Conservation (phyloP, 2,329 filamentous ascomycete species). For the Penicillium sp. region DNA sequence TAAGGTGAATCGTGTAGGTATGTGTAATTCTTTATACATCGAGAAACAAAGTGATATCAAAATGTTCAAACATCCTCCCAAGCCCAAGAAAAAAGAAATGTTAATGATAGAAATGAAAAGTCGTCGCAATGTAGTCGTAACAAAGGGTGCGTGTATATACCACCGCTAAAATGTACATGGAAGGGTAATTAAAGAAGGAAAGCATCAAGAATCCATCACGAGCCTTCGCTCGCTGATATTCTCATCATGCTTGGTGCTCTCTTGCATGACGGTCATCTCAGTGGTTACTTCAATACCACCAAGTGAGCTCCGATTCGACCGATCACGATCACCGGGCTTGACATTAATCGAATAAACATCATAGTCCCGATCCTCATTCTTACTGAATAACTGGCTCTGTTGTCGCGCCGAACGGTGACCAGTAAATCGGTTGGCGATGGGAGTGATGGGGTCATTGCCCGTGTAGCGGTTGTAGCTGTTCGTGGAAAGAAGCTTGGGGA, state of each 20-base stretch:
- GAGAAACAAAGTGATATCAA: not conserved
- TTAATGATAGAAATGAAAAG: not conserved
- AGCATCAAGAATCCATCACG: conserved; percentile 21
- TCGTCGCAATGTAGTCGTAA: conserved; percentile 14
- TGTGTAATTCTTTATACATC: not conserved
- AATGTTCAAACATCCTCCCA: not conserved
- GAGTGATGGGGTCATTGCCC: conserved; percentile 14
- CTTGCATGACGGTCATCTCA: conserved; percentile 28
- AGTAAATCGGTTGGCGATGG: conserved; percentile 10
- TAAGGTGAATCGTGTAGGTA: not conserved
- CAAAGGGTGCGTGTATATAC: not conserved
- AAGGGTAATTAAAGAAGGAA: not conserved
- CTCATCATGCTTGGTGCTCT: conserved; percentile 17
- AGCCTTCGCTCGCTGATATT: conserved; percentile 23
- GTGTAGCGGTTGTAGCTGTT: conserved; percentile 27
- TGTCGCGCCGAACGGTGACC: conserved; percentile 14
- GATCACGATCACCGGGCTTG: conserved; percentile 17
- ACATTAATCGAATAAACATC: conserved; percentile 32
- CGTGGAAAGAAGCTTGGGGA: conserved; percentile 36
- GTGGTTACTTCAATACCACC: conserved; percentile 34
- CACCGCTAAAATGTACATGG: not conserved
- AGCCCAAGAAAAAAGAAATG: not conserved
- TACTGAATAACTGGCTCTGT: conserved; percentile 20
- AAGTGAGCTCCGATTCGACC: conserved; percentile 10
- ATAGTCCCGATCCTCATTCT: conserved; percentile 24